Evolutionary conservation across 352 stramenopile species (phyloP), one percentile per base, ranked within the genome.

Genomic region (Phytopythium helicoides): DNA sequence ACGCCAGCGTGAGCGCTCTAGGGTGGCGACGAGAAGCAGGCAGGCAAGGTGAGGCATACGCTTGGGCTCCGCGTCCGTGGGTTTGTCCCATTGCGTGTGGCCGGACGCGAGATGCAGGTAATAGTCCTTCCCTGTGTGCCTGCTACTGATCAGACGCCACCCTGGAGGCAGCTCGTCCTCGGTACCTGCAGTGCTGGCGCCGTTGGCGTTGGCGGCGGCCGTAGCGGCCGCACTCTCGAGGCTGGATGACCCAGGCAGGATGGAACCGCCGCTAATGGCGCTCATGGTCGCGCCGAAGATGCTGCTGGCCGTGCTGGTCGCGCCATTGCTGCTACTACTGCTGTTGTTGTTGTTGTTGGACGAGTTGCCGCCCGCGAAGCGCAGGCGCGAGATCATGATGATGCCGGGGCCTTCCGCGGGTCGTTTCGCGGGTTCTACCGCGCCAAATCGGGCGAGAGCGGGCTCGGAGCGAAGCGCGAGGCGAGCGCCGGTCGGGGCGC

Each of bases 271-370:
- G 52, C 60, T 80, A 66, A 80, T 71, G 49, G 59, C 70, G 47
- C 60, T 82, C 73, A 80, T 71, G 62, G 63, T 71, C 26, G 74
- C 62, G 28, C 73, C 76, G 59, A 92, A 92, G 68, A 92, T 89
- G 59, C 75, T 86, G 53, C 62, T 71, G 59, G 64, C 71, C 19
- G 78, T 73, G 60, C 49, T 76, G 28, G 69, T 36, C 14, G 40
- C 47, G 44, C 42, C 56, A 52, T 26, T 47, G 26, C 54, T 46
- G 39, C 47, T 57, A 35, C 40, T 56, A 66, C 66, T 72, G 60
- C 34, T 64, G 35, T 33, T 71, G 49, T 58, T 72, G 60, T 31
- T 64, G 35, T 33, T 71, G 49, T 58, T 81, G 54, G 59, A 68
- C 36, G 67, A 58, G 18, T 42, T 69, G n/a, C 63, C 73, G 45